phyloP scores from a whole-genome alignment of 2,329 filamentous ascomycete species.

The Pseudonectria buxi region DNA sequence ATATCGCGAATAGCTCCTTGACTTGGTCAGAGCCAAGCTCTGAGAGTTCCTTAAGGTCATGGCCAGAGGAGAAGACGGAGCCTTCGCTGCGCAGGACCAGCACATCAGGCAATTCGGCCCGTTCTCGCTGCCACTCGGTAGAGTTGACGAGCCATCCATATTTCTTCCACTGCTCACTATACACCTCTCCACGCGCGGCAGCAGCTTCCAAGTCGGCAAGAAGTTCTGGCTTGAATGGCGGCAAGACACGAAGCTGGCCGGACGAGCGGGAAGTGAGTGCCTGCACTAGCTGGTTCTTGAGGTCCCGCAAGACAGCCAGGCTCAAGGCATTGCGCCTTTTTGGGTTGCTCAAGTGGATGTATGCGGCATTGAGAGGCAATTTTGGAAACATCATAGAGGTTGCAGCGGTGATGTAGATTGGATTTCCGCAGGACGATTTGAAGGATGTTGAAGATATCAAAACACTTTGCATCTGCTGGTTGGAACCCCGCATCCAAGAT shows the following conservation, averaged over 20 bases:
- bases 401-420: slow-evolving; percentile 5
- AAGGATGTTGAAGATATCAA: too few species aligned
- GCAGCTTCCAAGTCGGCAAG: slow-evolving; percentile 6
- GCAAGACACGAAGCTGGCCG: slow-evolving; percentile 8
- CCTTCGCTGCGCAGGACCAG: slow-evolving; percentile 18
- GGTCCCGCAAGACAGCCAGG: slow-evolving; percentile 8
- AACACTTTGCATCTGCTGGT: too few species aligned
- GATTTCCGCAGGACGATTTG: too few species aligned
- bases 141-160: slow-evolving; percentile 17
- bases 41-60: slow-evolving; percentile 17
- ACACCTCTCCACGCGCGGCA: not conserved
- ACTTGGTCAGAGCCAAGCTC: slow-evolving; percentile 7
- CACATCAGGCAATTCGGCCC: slow-evolving; percentile 13
- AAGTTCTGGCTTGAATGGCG: slow-evolving; percentile 7
- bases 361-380: slow-evolving; percentile 9
- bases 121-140: slow-evolving; percentile 14
- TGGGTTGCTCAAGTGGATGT: slow-evolving; percentile 15
- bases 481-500: too few species aligned
- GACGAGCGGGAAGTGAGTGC: slow-evolving; percentile 9
- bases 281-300: slow-evolving; percentile 13
- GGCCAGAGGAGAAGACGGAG: slow-evolving; percentile 16
- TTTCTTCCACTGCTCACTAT: slow-evolving; percentile 6
- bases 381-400: too few species aligned
- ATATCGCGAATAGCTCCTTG: slow-evolving; percentile 13
- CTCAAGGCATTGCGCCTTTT: slow-evolving; percentile 17